phyloP scores from a whole-genome alignment of 2,329 filamentous ascomycete species.

The Diplodia sapinea region DNA sequence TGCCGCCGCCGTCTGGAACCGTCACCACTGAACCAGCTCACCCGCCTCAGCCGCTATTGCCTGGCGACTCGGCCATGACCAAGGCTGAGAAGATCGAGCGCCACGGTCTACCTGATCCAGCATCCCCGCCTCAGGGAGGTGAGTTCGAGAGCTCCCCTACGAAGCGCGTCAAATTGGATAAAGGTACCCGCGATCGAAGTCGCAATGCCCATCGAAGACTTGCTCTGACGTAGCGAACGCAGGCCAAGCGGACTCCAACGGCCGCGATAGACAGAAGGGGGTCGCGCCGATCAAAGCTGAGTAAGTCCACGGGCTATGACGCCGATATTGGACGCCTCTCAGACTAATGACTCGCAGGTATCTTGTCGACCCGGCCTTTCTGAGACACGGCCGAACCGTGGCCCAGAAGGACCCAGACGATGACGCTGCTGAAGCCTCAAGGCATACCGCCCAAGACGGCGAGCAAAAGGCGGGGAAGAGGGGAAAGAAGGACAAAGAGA shows the following conservation, averaged over 20 bases:
- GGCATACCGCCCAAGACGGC: constrained; percentile 52
- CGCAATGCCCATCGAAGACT: constrained; percentile 5
- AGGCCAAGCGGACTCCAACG: constrained; percentile 18
- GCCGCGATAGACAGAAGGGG: constrained; percentile 53
- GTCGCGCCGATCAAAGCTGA: constrained; percentile 76
- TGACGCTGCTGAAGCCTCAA: constrained; percentile 64
- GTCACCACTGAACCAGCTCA: constrained; percentile 37
- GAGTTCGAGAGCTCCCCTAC: constrained; percentile 44
- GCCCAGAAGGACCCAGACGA: constrained; percentile 50
- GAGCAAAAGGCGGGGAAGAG: constrained; percentile 48
- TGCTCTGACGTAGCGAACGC: constrained; percentile 15
- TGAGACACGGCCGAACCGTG: constrained; percentile 35
- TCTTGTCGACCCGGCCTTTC: constrained; percentile 41
- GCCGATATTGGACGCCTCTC: constrained; percentile 14
- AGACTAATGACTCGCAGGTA: constrained; percentile 38
- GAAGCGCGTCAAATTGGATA: constrained; percentile 28
- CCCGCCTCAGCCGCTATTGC: constrained; percentile 43
- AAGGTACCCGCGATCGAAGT: constrained; percentile 26
- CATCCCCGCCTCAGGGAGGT: constrained; percentile 36
- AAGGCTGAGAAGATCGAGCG: constrained; percentile 50
- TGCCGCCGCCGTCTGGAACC: constrained; percentile 22
- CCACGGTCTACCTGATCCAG: constrained; percentile 37
- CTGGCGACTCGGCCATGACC: constrained; percentile 47
- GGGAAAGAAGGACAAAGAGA: constrained; percentile 63
- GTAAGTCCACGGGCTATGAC: constrained; percentile 52